These are phyloP conservation scores for Lumnitzera littorea DNA, from an alignment of 345 rosid genomes.

Conservation along the genomic window DNA sequence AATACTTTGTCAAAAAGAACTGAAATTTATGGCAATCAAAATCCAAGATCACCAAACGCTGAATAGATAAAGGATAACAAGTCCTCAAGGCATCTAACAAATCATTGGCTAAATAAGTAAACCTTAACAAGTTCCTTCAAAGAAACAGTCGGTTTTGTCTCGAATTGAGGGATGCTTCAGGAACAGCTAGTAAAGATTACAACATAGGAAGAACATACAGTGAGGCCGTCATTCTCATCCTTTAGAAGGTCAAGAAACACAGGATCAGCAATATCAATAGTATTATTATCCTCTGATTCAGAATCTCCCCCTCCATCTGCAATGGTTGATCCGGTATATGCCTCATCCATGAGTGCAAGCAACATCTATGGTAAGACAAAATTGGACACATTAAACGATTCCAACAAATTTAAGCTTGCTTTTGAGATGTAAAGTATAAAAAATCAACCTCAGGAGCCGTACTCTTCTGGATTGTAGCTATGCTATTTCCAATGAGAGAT, in stretches of 20 bases:
- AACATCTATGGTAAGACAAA: conserved; percentile 62
- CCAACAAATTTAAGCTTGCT: conserved; percentile 1
- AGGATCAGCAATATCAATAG: conserved; percentile 80
- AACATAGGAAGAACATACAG: conserved; percentile 38
- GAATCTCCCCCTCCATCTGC: conserved; percentile 87
- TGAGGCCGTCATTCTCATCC: conserved; percentile 97
- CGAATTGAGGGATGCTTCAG: too few species aligned
- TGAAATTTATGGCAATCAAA: too few species aligned
- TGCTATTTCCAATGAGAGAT: conserved; percentile 80
- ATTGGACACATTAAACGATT: neutral
- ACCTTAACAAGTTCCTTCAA: too few species aligned
- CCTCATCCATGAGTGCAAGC: conserved; percentile 98
- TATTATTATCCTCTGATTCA: conserved; percentile 81
- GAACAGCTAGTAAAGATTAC: neutral
- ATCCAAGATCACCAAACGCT: too few species aligned
- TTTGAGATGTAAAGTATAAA: conserved; percentile 4
- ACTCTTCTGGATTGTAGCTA: conserved; percentile 91
- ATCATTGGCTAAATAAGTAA: too few species aligned
- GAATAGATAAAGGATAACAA: too few species aligned
- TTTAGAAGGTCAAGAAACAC: conserved; percentile 90
- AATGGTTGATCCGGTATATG: conserved; percentile 94
- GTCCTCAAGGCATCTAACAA: too few species aligned
- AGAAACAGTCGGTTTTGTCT: too few species aligned
- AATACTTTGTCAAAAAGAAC: too few species aligned
- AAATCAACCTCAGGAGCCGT: conserved; percentile 82